Evolutionary conservation across 345 rosid genomes (phyloP).

Genomic region (Lepidium aucheri): DNA sequence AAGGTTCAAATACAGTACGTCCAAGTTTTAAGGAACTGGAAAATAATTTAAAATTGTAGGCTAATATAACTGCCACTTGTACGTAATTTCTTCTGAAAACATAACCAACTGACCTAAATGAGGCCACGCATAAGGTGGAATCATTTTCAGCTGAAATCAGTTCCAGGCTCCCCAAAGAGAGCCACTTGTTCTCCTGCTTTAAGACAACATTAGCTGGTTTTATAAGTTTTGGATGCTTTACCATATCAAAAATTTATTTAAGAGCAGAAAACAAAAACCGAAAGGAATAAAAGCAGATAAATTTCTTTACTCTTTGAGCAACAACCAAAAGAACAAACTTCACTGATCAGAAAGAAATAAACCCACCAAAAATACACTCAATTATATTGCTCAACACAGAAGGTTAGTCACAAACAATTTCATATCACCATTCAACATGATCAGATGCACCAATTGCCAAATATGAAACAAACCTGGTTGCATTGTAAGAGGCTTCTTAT

Average conservation of each 20-base stretch:
- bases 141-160: constrained; percentile 94
- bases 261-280: constrained; percentile 46
- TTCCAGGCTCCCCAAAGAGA: constrained; percentile 96
- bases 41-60: constrained; percentile 33
- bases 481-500: constrained; percentile 52
- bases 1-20: constrained; percentile 4
- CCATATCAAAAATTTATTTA: constrained; percentile 43
- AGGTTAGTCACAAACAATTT: neutral
- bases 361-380: constrained; percentile 22
- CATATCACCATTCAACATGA: neutral
- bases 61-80: constrained; percentile 46
- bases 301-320: constrained; percentile 31
- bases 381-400: neutral
- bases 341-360: neutral
- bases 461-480: constrained; percentile 55
- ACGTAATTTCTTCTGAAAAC: constrained; percentile 53
- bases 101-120: constrained; percentile 98
- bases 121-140: constrained; percentile 98
- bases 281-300: constrained; percentile 40
- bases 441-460: neutral
- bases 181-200: constrained; percentile 99
- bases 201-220: constrained; percentile 83
- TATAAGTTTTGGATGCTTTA: constrained; percentile 35
- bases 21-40: constrained; percentile 23
- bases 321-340: constrained; percentile 32